Conservation (phyloP, 2,329 filamentous ascomycete genomes). For the Lecanicillium sp. region DNA sequence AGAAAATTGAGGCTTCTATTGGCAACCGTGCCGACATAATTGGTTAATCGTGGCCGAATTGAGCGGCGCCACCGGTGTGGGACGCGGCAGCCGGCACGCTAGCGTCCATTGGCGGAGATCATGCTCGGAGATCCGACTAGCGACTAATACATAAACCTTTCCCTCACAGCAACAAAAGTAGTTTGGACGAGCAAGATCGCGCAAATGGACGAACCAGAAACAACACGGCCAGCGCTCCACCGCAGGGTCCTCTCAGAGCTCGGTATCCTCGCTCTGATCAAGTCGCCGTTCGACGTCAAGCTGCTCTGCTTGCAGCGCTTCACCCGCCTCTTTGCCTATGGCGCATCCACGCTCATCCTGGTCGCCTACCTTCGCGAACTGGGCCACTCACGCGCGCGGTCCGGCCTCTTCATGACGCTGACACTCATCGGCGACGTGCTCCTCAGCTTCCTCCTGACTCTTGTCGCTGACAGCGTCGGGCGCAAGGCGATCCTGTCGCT, state of each 20-base stretch:
- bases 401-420: slow-evolving; percentile 59
- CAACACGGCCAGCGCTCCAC: not conserved
- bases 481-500: slow-evolving; percentile 43
- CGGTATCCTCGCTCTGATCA: slow-evolving; percentile 3
- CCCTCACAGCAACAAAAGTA: no score
- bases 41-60: no score
- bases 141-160: no score
- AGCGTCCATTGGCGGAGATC: no score
- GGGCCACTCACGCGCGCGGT: slow-evolving; percentile 39
- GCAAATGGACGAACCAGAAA: not conserved
- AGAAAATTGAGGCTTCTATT: no score
- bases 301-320: slow-evolving; percentile 52
- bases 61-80: no score
- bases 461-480: slow-evolving; percentile 51
- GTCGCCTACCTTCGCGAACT: slow-evolving; percentile 47
- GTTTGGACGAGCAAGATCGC: no score
- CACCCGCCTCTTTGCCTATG: slow-evolving; percentile 57
- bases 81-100: no score
- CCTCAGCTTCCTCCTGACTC: slow-evolving; percentile 51
- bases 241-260: slow-evolving; percentile 2
- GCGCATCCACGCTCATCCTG: slow-evolving; percentile 48
- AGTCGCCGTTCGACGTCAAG: slow-evolving; percentile 37
- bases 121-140: no score
- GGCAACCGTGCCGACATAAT: no score
- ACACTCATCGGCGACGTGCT: slow-evolving; percentile 52